phyloP scores from a whole-genome alignment of 2,329 filamentous ascomycete species.

The Trichoderma simmonsii region DNA sequence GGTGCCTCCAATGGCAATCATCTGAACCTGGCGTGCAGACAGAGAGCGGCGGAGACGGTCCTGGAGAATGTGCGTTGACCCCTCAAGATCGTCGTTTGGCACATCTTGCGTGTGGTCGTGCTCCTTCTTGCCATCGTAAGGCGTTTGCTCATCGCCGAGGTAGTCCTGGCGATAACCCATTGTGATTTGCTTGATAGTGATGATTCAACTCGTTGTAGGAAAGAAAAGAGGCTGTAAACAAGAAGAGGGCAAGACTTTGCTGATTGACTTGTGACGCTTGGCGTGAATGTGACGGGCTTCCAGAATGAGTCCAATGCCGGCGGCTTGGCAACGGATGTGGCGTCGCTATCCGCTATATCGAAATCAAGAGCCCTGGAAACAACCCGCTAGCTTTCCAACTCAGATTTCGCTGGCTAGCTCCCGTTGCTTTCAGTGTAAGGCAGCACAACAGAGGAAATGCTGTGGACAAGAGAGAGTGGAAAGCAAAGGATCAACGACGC shows the following conservation, averaged over 20 bases:
- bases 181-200: not conserved
- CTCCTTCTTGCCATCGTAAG: slow-evolving; percentile 1
- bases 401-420: not conserved
- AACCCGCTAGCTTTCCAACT: not conserved
- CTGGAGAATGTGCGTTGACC: slow-evolving; percentile 26
- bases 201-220: not conserved
- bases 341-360: slow-evolving; percentile 5
- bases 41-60: slow-evolving; percentile 54
- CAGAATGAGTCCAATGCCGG: slow-evolving; percentile 4
- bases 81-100: slow-evolving; percentile 14
- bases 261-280: not conserved
- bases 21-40: slow-evolving; percentile 62
- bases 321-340: slow-evolving; percentile 14
- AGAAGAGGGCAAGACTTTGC: not conserved
- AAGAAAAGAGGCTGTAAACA: not conserved
- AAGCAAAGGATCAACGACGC: not conserved
- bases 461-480: not conserved
- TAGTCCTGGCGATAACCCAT: slow-evolving; percentile 8
- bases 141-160: not conserved
- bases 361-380: not conserved
- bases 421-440: not conserved
- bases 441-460: not conserved
- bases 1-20: slow-evolving; percentile 62
- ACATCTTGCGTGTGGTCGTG: not conserved
- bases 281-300: not conserved